Evolutionary conservation across 306 rosid genomes (phyloP), one percentile per base, ranked within the genome.

Genomic region (Dalbergia cultrata): DNA sequence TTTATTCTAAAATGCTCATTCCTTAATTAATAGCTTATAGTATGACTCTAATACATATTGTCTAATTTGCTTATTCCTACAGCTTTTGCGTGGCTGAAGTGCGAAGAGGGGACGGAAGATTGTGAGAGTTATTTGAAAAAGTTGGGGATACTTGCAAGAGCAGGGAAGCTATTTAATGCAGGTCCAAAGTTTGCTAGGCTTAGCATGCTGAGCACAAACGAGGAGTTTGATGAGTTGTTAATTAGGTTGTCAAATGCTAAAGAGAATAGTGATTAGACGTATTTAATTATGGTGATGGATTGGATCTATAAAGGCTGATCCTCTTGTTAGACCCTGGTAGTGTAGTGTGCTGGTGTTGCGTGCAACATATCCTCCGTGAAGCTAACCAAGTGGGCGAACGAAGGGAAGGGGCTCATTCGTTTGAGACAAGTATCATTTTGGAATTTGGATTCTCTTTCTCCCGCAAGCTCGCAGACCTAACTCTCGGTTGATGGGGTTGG

Each of bases 21-120:
- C 56, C 16, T 26, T 26, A 26, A 26, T 50, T 33, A 12, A 5
- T 57, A 4, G 9, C 11, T 14, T 33, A 58, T 37, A 9, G 9
- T 14, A 3, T 64, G 70, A 6, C 26, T 64, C 41, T 67, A n/a
- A 77, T 10, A 3, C 59, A 0, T 54, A 8, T 0, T 59, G 7
- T 33, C 5, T 52, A 16, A 2, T 70, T 72, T 49, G n/a, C 35
- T 22, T 11, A 49, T 49, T 35, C 18, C 0, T 50, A 47, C 87
- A 95, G 97, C 81, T 70, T 95, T 85, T 83, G 89, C 90, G 3
- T 95, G 98, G 98, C 56, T 95, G 93, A 87, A 90, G 87, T 67
- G 87, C 47, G 79, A 75, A 18, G 89, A 89, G 35, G 86, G 80
- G 22, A 85, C 79, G 39, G 86, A 88, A 80, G 86, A 91, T 58